Evolutionary conservation across 1,139 yeast species (phyloP).

Genomic region (Arxiozyma bovina): DNA sequence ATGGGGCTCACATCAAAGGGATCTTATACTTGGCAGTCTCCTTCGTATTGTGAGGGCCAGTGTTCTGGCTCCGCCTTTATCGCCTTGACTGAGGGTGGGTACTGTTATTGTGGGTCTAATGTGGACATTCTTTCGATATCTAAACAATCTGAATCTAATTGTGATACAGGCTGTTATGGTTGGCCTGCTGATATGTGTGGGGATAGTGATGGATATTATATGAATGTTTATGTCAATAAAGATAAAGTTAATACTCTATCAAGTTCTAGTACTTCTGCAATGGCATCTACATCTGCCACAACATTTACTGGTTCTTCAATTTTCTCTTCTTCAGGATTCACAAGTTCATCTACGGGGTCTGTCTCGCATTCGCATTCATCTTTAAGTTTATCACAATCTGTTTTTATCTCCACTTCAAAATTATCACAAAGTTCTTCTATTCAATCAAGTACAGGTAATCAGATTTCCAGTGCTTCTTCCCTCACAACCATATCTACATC

Average conservation of each 20-base stretch:
- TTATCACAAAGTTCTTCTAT: background rate
- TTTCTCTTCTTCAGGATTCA: too few relatives aligned
- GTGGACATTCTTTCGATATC: background rate
- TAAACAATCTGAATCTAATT: constrained; percentile 28
- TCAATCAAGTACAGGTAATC: background rate
- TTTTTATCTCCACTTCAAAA: background rate
- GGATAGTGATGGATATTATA: constrained; percentile 36
- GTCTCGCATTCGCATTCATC: background rate
- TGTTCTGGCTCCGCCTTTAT: constrained; percentile 47
- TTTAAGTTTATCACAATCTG: background rate
- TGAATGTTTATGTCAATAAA: constrained; percentile 38
- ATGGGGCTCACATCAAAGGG: constrained; percentile 28
- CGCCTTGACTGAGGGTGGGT: constrained; percentile 45
- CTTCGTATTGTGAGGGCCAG: constrained; percentile 38
- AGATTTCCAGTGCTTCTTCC: background rate
- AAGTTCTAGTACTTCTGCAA: background rate
- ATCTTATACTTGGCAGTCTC: constrained; percentile 40
- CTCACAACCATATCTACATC: background rate
- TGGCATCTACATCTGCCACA: constrained; percentile 2
- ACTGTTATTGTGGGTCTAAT: constrained; percentile 54
- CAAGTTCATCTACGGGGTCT: too few relatives aligned
- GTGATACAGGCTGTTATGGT: constrained; percentile 48
- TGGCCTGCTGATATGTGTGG: constrained; percentile 55
- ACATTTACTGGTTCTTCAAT: background rate
- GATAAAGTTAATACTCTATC: background rate